Conservation (phyloP, 306 rosid species). For the Crotalaria pallida region DNA sequence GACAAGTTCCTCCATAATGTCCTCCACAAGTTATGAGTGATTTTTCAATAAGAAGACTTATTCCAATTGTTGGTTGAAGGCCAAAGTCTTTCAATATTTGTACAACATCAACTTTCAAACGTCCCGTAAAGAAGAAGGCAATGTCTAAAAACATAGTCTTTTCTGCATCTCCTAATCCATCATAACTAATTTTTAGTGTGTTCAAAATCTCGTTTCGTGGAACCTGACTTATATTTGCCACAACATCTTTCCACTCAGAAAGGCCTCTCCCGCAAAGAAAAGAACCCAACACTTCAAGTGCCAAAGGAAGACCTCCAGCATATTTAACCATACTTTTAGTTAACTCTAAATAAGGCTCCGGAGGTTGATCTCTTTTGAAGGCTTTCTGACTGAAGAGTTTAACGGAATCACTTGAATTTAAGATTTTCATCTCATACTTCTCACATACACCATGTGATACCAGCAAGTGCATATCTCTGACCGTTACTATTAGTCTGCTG, state of each 20-base stretch:
- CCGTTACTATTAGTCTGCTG: conserved; percentile 27
- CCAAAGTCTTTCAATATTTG: conserved; percentile 17
- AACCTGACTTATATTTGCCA: conserved; percentile 4
- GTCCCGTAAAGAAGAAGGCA: conserved; percentile 34
- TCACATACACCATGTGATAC: not conserved
- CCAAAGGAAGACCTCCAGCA: conserved; percentile 35
- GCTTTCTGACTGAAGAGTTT: conserved; percentile 19
- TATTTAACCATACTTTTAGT: not conserved
- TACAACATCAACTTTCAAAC: not conserved
- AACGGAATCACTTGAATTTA: not conserved
- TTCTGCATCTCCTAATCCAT: conserved; percentile 7
- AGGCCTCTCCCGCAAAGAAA: conserved; percentile 11
- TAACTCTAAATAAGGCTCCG: not conserved
- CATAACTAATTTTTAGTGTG: conserved; percentile 19
- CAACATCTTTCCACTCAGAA: conserved; percentile 23
- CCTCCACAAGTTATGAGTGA: too few species aligned
- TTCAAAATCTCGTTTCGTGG: conserved; percentile 6
- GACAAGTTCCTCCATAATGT: not conserved
- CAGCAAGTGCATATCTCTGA: conserved; percentile 24
- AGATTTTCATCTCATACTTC: not conserved
- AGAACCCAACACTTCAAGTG: conserved; percentile 23
- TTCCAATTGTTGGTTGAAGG: not conserved
- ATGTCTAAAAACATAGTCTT: conserved; percentile 23
- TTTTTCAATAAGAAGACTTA: conserved; percentile 17
- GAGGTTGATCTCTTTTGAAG: conserved; percentile 1